Base-by-base conservation (phyloP, 1,139 yeast species). In the Kodamaea suecica region DNA sequence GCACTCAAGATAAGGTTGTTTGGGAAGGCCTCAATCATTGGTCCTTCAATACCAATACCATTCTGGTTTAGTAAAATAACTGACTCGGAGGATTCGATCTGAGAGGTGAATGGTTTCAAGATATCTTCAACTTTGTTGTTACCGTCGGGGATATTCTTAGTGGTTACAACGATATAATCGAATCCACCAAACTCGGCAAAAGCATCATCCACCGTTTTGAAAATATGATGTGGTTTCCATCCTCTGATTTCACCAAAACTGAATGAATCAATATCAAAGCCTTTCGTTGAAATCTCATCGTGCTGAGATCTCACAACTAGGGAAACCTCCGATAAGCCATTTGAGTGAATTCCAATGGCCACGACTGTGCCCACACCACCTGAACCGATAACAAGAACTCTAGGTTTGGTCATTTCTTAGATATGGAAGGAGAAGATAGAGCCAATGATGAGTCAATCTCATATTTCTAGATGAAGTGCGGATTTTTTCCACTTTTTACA, bases 121-220 rank as follows among this genome's bases (percentile, higher is more conserved):
- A 83, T 60, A 16, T 80, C 77, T 46, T 79, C 86, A 35, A 82
- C 68, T 4, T 48, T 43, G 35, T 63, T 62, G 36, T 70, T 65
- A 3, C 77, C 59, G 50, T 84, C 95, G 4, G 95, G 95, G 19
- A 83, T 68, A 47, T 81, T 83, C 52, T 85, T 85, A 30, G 87
- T 81, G 30, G 87, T 70, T 24, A 84, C 72, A 4, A 84, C 66
- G 16, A 84, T 66, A 49, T 67, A 85, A 49, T 84, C 95, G 49
- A 73, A 84, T 1, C 75, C 77, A 0, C 80, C 77, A 37, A 49
- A 50, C 23, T 49, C 43, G 23, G 42, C 42, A 11, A 42, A 49
- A 1, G 82, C 84, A 24, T 73, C 78, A 2, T 59, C 61, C 1
- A 78, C 69, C 3, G 65, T 54, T 15, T 46, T 50, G 31, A 63